Base-by-base conservation (phyloP, 768 basidiomycete species). In the Lactarius evosmus region DNA sequence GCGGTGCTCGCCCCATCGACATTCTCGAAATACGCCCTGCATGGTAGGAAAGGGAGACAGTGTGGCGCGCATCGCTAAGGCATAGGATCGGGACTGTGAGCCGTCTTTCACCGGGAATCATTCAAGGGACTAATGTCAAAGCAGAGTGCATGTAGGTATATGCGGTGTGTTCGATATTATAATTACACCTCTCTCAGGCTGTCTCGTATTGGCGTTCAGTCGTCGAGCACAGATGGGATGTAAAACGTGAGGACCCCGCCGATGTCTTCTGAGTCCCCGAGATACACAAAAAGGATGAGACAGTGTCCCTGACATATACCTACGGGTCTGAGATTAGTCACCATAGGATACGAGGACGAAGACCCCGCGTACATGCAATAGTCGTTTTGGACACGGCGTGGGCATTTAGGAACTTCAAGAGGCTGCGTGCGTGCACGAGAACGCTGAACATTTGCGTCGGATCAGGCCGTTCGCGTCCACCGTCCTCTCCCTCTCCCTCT, bases 221-320 rank as follows among this genome's bases (percentile, higher is more conserved):
- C 88, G 49, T 87, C 84, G 51, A 88, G 80, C 41, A 90, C 83
- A 1, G 87, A 89, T 49, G 93, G 93, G 57, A 95, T 86, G 70
- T 93, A 95, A 72, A 90, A 94, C 2, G 93, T 95, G 66, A 95
- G 78, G 46, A 95, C 89, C 2, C 91, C 93, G 51, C 92, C 90
- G 0, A 88, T 84, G 61, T 91, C 86, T 5, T 83, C 83, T 12
- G 87, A 80, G 34, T 91, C 87, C 11, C 93, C 93, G 50, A 94
- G 88, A 71, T 94, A 95, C 59, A 94, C 91, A 67, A 94, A 95
- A 56, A 94, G 80, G 68, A 95, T 94, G 63, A 91, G 80, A 71
- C 91, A 94, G 66, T 93, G 88, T 62, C 85, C 81, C 67, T 87
- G 85, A 71, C 93, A 95, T 56, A 95, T 81, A 70, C 88, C 92